A percentile compares a stretch with the other conserved stretches of the same genome.
These are phyloP conservation scores for Apiotrichum sp. DNA, from an alignment of 1,284 basidiomycete genomes.

Conservation along the genomic window DNA sequence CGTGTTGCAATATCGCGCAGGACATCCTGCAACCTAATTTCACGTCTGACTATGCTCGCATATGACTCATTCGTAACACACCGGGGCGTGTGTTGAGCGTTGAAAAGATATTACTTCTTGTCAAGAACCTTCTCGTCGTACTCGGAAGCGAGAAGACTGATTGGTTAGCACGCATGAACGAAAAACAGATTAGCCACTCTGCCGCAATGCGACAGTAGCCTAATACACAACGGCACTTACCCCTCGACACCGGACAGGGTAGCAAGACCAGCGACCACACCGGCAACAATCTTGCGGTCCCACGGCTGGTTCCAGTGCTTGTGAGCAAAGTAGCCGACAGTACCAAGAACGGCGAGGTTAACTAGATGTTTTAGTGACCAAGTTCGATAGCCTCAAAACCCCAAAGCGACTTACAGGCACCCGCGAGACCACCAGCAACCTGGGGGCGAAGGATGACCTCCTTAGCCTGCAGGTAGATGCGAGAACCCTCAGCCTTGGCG, in stretches of 20 bases:
- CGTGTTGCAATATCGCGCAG: no score
- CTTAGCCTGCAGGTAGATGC: constrained; percentile 56
- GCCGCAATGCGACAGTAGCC: background rate
- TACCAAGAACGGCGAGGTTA: constrained; percentile 64
- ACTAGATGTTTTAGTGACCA: constrained; percentile 45
- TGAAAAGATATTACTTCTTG: constrained; percentile 16
- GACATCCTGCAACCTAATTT: no score
- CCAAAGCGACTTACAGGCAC: constrained; percentile 52
- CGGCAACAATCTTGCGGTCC: constrained; percentile 63
- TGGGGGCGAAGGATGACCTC: constrained; percentile 63
- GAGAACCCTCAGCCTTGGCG: constrained; percentile 59
- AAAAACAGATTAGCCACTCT: no score
- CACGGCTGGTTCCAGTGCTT: constrained; percentile 64
- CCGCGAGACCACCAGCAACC: constrained; percentile 63
- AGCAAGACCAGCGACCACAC: constrained; percentile 59
- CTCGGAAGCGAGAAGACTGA: constrained; percentile 33
- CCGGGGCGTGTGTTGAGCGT: background rate
- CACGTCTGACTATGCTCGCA: background rate
- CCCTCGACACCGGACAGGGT: constrained; percentile 64
- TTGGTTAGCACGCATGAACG: background rate
- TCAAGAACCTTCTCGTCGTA: constrained; percentile 39
- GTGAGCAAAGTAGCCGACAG: constrained; percentile 64
- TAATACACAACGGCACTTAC: constrained; percentile 47
- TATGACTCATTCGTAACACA: no score
- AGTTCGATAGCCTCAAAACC: background rate